These are phyloP conservation scores for Yarrowia sp. DNA, from an alignment of 805 yeast species.

Conservation along the genomic window DNA sequence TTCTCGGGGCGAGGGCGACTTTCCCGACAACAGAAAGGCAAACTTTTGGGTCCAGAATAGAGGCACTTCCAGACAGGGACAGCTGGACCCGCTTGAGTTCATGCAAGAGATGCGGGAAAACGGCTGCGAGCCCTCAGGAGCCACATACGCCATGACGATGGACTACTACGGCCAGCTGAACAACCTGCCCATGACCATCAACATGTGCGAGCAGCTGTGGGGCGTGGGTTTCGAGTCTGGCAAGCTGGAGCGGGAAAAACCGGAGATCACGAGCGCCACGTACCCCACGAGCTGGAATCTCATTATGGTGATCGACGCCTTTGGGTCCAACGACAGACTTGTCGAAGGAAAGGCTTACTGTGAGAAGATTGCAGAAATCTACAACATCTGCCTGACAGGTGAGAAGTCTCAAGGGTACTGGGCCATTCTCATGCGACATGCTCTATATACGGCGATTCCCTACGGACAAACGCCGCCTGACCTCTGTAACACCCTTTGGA, in stretches of 20 bases:
- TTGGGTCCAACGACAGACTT: constrained; percentile 44
- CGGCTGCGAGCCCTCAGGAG: constrained; percentile 47
- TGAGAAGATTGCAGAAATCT: constrained; percentile 15
- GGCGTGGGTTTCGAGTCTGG: constrained; percentile 40
- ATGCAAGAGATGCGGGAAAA: constrained; percentile 46
- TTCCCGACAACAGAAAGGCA: constrained; percentile 1
- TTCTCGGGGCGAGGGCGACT: constrained; percentile 45
- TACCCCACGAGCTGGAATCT: constrained; percentile 44
- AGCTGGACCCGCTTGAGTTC: constrained; percentile 42
- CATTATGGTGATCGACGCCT: constrained; percentile 45
- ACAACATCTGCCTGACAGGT: not conserved
- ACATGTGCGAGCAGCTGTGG: constrained; percentile 48
- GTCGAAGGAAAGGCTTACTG: constrained; percentile 44
- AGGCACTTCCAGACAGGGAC: not conserved
- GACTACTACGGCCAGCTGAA: constrained; percentile 48
- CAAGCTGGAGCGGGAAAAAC: not conserved
- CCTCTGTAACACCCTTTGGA: constrained; percentile 15
- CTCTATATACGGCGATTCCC: constrained; percentile 17
- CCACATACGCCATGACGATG: constrained; percentile 49
- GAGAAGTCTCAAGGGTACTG: constrained; percentile 1
- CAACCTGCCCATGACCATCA: constrained; percentile 42
- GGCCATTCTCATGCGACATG: constrained; percentile 15
- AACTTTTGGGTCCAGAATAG: constrained; percentile 19
- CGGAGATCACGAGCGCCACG: not conserved
- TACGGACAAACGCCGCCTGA: constrained; percentile 1